Evolutionary conservation across 495 filamentous ascomycete genomes (phyloP).

Genomic region (Daldinia bambusicola): DNA sequence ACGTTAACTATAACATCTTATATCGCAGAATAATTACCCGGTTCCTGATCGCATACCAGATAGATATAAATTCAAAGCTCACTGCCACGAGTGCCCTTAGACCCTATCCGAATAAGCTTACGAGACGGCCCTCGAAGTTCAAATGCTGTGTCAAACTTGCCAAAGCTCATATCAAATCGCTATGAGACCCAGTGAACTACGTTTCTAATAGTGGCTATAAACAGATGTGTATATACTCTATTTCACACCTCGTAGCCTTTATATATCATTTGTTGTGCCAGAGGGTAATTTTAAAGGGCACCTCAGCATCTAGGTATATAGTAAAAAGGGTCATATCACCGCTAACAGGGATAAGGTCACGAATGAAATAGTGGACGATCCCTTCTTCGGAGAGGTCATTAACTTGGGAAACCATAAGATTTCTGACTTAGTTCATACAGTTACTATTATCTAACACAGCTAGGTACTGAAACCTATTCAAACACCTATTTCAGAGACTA

Average conservation of each 20-base stretch:
- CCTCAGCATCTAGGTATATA: background rate
- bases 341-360: background rate
- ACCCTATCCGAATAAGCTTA: background rate
- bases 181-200: background rate
- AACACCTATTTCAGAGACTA: background rate
- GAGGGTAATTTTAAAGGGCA: background rate
- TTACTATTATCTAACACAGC: constrained; percentile 14
- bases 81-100: background rate
- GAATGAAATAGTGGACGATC: background rate
- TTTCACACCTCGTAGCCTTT: background rate
- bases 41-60: too few relatives aligned
- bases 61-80: too few relatives aligned
- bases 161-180: background rate
- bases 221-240: background rate
- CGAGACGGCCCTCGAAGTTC: background rate
- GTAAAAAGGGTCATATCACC: background rate
- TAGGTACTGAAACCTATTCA: too few relatives aligned
- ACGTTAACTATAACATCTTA: too few relatives aligned
- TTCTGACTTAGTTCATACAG: constrained; percentile 1
- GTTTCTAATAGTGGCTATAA: background rate
- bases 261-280: background rate
- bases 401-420: background rate
- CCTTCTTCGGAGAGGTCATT: background rate
- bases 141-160: constrained; percentile 10
- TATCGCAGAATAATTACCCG: too few relatives aligned